Percentiles rank a stretch among this genome's conserved stretches.
phyloP scores from a whole-genome alignment of 106 monocot genomes.

The Dactylorhiza incarnata region DNA sequence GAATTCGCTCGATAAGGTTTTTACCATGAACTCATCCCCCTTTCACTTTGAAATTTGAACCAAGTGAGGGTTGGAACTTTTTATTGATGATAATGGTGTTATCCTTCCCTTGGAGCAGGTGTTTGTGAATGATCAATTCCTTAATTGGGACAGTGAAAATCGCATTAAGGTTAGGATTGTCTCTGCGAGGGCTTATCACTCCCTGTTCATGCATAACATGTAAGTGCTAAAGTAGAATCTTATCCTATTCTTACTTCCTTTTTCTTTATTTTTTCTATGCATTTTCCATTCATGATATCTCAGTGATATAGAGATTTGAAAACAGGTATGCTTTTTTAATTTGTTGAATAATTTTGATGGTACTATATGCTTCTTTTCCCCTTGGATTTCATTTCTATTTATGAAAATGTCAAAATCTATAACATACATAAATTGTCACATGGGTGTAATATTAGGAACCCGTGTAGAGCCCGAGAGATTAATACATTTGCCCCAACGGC shows the following conservation, averaged over 20 bases:
- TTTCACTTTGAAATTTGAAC: neutral
- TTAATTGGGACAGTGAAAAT: slow-evolving; percentile 95
- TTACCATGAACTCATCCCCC: neutral
- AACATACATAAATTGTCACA: neutral
- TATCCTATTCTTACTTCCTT: neutral
- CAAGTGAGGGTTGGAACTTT: neutral
- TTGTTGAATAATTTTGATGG: neutral
- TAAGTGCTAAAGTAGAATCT: slow-evolving; percentile 32
- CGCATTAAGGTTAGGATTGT: slow-evolving; percentile 89
- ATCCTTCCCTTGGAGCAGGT: slow-evolving; percentile 30
- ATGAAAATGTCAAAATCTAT: neutral
- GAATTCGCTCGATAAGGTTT: slow-evolving; percentile 96
- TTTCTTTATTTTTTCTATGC: neutral
- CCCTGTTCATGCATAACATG: slow-evolving; percentile 99
- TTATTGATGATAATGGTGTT: neutral
- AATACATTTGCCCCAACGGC: too few relatives aligned
- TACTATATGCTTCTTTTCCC: neutral
- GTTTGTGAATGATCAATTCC: slow-evolving; percentile 96
- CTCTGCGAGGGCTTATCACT: slow-evolving; percentile 97
- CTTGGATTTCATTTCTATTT: neutral
- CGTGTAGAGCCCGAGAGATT: too few relatives aligned
- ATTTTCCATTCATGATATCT: neutral
- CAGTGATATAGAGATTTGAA: neutral
- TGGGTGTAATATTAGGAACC: too few relatives aligned
- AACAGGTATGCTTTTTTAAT: neutral